A percentile compares a stretch with the other conserved stretches of the same genome.
phyloP scores from a whole-genome alignment of 805 yeast species.

The Saturnispora halmiae region DNA sequence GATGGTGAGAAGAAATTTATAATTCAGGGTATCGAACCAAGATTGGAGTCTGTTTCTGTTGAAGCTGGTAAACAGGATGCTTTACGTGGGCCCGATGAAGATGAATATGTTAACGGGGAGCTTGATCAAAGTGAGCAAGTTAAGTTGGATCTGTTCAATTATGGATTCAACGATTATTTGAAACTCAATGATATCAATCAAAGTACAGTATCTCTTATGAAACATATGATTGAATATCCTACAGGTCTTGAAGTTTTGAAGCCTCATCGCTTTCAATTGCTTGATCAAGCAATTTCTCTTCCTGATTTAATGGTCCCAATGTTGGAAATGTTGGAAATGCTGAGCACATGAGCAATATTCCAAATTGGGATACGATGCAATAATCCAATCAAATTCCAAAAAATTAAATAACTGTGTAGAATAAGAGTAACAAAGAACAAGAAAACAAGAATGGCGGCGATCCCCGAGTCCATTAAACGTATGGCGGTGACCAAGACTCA shows the following conservation, averaged over 20 bases:
- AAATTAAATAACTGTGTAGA: background rate
- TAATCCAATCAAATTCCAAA: no score
- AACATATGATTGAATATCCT: conserved; percentile 27
- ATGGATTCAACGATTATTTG: conserved; percentile 27
- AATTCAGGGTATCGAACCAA: conserved; percentile 89
- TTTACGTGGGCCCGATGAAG: conserved; percentile 10
- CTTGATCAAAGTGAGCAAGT: conserved; percentile 22
- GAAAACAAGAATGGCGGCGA: conserved; percentile 8
- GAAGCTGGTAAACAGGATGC: conserved; percentile 39
- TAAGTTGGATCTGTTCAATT: conserved; percentile 25
- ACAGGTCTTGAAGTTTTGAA: conserved; percentile 28
- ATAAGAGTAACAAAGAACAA: background rate
- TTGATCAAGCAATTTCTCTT: conserved; percentile 27
- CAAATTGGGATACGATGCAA: background rate
- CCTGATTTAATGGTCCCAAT: conserved; percentile 24
- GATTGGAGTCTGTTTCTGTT: conserved; percentile 46
- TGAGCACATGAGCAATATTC: background rate
- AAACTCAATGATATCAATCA: conserved; percentile 33
- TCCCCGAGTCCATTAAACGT: conserved; percentile 21
- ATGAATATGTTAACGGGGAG: conserved; percentile 13
- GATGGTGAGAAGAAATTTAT: conserved; percentile 67
- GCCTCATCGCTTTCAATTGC: conserved; percentile 26
- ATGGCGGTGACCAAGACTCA: conserved; percentile 39
- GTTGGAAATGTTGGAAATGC: conserved; percentile 2
- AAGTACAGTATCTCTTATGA: conserved; percentile 30